Evolutionary conservation across 176 grass and related monocot species (phyloP).

Genomic region (Rhynchospora pubera): DNA sequence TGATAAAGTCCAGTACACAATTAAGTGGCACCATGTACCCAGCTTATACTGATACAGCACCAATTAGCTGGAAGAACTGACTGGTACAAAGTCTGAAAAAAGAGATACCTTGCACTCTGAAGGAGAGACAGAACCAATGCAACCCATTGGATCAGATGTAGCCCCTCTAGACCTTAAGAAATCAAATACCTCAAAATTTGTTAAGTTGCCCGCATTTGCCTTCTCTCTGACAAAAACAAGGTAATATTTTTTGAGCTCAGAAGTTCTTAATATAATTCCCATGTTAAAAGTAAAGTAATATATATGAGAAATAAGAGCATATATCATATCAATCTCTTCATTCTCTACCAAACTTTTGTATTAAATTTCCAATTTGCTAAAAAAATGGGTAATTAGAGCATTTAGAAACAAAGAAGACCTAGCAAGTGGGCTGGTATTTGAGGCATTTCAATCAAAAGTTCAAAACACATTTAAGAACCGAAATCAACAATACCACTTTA

Average conservation of each 20-base stretch:
- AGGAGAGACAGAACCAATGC: constrained; percentile 59
- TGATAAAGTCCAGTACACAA: neutral
- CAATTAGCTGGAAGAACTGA: neutral
- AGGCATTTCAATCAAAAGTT: neutral
- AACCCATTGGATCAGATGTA: constrained; percentile 71
- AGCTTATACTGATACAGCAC: neutral
- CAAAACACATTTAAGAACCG: no score
- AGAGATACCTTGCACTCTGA: constrained; percentile 73
- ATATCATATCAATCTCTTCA: neutral
- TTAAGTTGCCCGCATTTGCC: constrained; percentile 51
- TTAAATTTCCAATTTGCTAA: neutral
- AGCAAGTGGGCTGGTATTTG: neutral
- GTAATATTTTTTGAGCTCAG: neutral
- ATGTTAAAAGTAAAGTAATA: neutral
- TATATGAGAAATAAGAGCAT: neutral
- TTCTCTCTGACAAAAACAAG: constrained; percentile 35
- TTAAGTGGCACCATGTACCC: neutral
- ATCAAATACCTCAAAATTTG: constrained; percentile 83
- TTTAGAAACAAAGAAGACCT: neutral
- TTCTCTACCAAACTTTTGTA: neutral
- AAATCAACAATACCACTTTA: no score
- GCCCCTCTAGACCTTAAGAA: constrained; percentile 68
- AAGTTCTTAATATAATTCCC: neutral
- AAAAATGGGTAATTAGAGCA: neutral
- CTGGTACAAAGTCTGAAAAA: constrained; percentile 1